These are phyloP conservation scores for Trametes versicolor DNA, from an alignment of 1,284 basidiomycete genomes.

Conservation along the genomic window DNA sequence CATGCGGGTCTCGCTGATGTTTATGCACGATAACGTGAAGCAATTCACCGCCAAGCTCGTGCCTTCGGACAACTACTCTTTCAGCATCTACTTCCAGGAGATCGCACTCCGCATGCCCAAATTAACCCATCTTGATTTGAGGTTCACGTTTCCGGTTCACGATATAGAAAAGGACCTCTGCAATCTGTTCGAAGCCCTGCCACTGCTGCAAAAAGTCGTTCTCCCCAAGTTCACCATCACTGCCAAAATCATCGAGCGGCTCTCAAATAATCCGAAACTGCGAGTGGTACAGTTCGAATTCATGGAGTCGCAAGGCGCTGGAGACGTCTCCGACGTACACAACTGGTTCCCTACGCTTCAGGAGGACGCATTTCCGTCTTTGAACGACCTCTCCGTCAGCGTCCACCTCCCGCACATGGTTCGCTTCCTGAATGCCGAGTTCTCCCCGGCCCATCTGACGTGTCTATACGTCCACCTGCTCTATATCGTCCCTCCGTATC, in stretches of 20 bases:
- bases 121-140: slow-evolving; percentile 56
- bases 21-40: slow-evolving; percentile 54
- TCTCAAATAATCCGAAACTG: slow-evolving; percentile 58
- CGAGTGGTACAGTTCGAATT: slow-evolving; percentile 61
- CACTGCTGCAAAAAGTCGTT: slow-evolving; percentile 57
- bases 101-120: slow-evolving; percentile 61
- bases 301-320: slow-evolving; percentile 51
- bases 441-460: slow-evolving; percentile 58
- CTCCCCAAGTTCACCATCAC: slow-evolving; percentile 64
- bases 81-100: slow-evolving; percentile 56
- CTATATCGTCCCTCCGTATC: slow-evolving; percentile 49
- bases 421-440: slow-evolving; percentile 54
- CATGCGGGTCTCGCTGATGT: slow-evolving; percentile 51
- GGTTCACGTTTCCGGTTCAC: slow-evolving; percentile 47
- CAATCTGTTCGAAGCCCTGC: slow-evolving; percentile 51
- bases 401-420: slow-evolving; percentile 54
- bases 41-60: slow-evolving; percentile 46
- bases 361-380: slow-evolving; percentile 61
- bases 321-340: slow-evolving; percentile 52
- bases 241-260: slow-evolving; percentile 52
- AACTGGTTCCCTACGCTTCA: slow-evolving; percentile 54
- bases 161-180: slow-evolving; percentile 50
- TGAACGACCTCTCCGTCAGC: slow-evolving; percentile 62
- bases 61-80: slow-evolving; percentile 34
- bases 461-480: slow-evolving; percentile 60